Evolutionary conservation across 148 eudicot species (phyloP).

Genomic region (Rheum nobile): DNA sequence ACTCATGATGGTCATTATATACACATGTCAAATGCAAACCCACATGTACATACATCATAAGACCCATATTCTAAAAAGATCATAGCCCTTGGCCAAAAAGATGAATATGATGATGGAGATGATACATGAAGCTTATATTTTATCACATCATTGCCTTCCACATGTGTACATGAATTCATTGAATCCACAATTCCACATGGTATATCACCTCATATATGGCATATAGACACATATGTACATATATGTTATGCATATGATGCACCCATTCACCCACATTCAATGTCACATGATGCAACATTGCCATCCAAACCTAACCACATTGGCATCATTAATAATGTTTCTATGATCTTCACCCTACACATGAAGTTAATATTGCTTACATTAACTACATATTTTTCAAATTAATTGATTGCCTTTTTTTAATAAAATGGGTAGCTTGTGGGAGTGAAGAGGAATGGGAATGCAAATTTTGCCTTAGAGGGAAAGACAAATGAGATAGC

Average conservation of each 20-base stretch:
- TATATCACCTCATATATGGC: background rate
- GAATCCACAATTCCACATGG: constrained; percentile 3
- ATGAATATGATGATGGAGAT: background rate
- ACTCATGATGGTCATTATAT: background rate
- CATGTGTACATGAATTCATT: background rate
- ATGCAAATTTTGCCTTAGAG: constrained; percentile 65
- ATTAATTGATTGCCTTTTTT: constrained; percentile 9
- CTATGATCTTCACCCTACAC: background rate
- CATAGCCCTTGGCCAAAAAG: background rate
- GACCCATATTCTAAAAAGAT: background rate
- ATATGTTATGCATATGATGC: background rate
- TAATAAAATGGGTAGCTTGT: constrained; percentile 46
- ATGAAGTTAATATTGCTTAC: background rate
- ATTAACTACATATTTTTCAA: background rate
- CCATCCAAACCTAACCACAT: constrained; percentile 3
- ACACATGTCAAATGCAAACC: background rate
- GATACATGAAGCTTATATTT: background rate
- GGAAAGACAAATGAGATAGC: constrained; percentile 25
- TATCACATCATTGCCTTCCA: background rate
- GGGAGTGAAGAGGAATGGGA: constrained; percentile 75
- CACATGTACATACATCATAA: background rate
- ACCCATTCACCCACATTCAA: background rate
- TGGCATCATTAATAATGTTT: background rate
- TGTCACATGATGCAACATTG: background rate
- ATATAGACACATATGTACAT: background rate